Conservation (phyloP, 257 asterid genomes). For the Echites panduratus region DNA sequence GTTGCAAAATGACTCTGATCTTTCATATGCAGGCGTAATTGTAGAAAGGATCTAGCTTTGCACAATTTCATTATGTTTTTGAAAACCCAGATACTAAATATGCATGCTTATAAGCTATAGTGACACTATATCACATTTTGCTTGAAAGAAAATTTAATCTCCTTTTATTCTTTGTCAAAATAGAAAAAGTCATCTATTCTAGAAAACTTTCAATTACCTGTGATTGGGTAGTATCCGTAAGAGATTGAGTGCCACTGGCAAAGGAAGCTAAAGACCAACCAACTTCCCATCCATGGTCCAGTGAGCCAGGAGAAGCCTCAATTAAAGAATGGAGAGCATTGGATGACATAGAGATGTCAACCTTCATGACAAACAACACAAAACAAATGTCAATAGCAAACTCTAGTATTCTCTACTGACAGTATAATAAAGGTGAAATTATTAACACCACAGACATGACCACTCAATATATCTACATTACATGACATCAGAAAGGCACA, state of each 20-base stretch:
- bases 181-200: not conserved
- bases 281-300: constrained; percentile 88
- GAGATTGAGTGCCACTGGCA: constrained; percentile 54
- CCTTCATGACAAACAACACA: constrained; percentile 46
- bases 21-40: not conserved
- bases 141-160: not conserved
- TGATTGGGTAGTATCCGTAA: constrained; percentile 30
- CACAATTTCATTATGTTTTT: not conserved
- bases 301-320: constrained; percentile 80
- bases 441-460: not conserved
- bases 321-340: constrained; percentile 76
- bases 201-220: constrained; percentile 36
- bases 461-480: not conserved
- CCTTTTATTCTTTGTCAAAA: not conserved
- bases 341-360: constrained; percentile 67
- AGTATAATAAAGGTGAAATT: constrained; percentile 1
- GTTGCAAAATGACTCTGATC: not conserved
- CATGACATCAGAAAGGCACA: not conserved
- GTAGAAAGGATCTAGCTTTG: not conserved
- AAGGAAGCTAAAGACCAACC: constrained; percentile 95
- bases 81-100: not conserved
- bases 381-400: constrained; percentile 11
- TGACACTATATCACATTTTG: not conserved
- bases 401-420: not conserved
- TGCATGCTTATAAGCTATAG: not conserved